Percentiles rank a stretch among this genome's conserved stretches.
Evolutionary conservation across 1,284 basidiomycete genomes (phyloP).

Genomic region (Jaminaea rosea): DNA sequence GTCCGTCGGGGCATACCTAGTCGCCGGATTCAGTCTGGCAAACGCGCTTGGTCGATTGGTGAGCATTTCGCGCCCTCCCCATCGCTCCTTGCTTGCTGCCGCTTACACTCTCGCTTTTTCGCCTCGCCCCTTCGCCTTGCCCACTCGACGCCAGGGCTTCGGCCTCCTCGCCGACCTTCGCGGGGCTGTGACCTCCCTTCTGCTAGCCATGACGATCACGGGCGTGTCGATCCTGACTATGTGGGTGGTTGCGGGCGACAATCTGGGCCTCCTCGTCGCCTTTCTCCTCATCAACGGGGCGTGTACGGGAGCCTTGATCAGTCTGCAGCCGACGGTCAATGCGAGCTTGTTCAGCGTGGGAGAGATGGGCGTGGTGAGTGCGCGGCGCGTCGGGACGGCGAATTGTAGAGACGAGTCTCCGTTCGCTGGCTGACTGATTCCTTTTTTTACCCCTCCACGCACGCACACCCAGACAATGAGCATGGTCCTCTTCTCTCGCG

Average conservation of each 20-base stretch:
- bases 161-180: slow-evolving; percentile 22
- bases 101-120: too few species aligned
- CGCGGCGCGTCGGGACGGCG: too few species aligned
- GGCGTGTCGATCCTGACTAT: slow-evolving; percentile 18
- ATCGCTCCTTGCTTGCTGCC: too few species aligned
- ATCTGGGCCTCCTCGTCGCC: slow-evolving; percentile 13
- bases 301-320: slow-evolving; percentile 19
- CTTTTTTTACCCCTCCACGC: not conserved
- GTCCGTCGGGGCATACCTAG: too few species aligned
- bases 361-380: slow-evolving; percentile 15
- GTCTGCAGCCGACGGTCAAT: slow-evolving; percentile 24
- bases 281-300: slow-evolving; percentile 27
- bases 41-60: too few species aligned
- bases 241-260: slow-evolving; percentile 19
- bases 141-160: too few species aligned
- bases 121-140: too few species aligned
- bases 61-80: too few species aligned
- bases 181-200: slow-evolving; percentile 20
- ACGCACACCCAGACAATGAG: slow-evolving; percentile 1
- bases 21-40: too few species aligned
- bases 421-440: not conserved
- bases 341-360: slow-evolving; percentile 23
- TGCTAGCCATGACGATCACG: slow-evolving; percentile 16
- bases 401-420: not conserved
- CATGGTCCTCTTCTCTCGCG: slow-evolving; percentile 20